These are phyloP conservation scores for Bauhinia variegata DNA, from an alignment of 306 rosid genomes.

Conservation along the genomic window DNA sequence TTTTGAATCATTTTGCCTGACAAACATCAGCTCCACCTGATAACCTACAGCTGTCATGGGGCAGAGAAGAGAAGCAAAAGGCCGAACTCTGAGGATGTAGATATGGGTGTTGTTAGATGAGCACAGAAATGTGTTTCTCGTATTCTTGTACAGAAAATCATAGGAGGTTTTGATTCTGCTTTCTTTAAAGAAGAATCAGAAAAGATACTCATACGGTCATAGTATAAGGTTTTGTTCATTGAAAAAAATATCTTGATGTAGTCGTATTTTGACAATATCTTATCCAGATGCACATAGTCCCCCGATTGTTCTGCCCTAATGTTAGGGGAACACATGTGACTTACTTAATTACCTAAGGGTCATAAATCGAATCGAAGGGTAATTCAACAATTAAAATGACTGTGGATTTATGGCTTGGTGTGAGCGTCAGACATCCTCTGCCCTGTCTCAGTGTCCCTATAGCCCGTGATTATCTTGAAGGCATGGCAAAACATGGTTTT, in stretches of 20 bases:
- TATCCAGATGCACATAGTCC: not conserved
- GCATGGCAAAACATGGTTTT: not conserved
- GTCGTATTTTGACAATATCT: too few species aligned
- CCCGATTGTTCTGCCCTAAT: not conserved
- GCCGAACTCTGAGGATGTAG: slow-evolving; percentile 7
- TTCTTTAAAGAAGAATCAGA: slow-evolving; percentile 33
- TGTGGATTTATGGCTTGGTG: not conserved
- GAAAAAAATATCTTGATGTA: too few species aligned
- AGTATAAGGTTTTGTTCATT: slow-evolving; percentile 19
- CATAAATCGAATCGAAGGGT: not conserved
- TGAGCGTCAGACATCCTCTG: not conserved
- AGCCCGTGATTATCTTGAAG: slow-evolving; percentile 16
- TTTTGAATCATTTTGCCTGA: slow-evolving; percentile 71
- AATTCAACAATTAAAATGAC: too few species aligned
- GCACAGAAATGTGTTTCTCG: slow-evolving; percentile 25
- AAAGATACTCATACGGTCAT: slow-evolving; percentile 15
- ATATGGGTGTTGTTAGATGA: slow-evolving; percentile 21
- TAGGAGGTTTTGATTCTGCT: slow-evolving; percentile 31
- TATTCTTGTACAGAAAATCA: slow-evolving; percentile 49
- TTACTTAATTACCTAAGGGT: not conserved
- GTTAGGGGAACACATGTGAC: too few species aligned
- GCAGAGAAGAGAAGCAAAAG: slow-evolving; percentile 20
- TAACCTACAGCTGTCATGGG: slow-evolving; percentile 5
- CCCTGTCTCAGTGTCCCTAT: not conserved
- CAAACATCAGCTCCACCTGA: slow-evolving; percentile 41